A percentile compares a stretch with the other conserved stretches of the same genome.
These are phyloP conservation scores for Dendrobium catenatum DNA, from an alignment of 106 monocot genomes.

Conservation along the genomic window DNA sequence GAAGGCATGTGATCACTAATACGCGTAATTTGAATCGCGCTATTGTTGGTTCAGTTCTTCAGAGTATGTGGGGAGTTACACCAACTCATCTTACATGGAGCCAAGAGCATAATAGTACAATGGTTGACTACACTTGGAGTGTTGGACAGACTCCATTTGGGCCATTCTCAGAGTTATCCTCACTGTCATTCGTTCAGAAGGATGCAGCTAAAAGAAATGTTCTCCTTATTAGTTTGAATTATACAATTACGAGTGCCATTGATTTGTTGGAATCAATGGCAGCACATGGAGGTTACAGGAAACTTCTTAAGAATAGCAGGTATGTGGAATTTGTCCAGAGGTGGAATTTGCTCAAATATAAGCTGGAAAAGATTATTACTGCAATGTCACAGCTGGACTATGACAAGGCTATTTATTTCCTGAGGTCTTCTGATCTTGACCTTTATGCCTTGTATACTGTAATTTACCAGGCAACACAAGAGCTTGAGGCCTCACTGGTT, in stretches of 20 bases:
- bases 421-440: slow-evolving; percentile 87
- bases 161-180: slow-evolving; percentile 63
- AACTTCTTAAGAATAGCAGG: slow-evolving; percentile 51
- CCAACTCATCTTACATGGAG: slow-evolving; percentile 89
- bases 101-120: slow-evolving; percentile 57
- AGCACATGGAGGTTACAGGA: slow-evolving; percentile 68
- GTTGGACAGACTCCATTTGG: slow-evolving; percentile 96
- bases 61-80: slow-evolving; percentile 87
- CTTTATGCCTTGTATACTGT: slow-evolving; percentile 71
- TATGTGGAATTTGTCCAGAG: slow-evolving; percentile 79
- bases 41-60: slow-evolving; percentile 77
- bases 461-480: slow-evolving; percentile 76
- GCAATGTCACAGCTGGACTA: slow-evolving; percentile 84
- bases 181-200: slow-evolving; percentile 86
- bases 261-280: slow-evolving; percentile 68
- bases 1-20: slow-evolving; percentile 77
- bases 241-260: slow-evolving; percentile 56
- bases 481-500: slow-evolving; percentile 77
- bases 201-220: slow-evolving; percentile 84
- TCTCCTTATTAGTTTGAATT: slow-evolving; percentile 71
- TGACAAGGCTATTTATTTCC: slow-evolving; percentile 65
- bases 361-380: slow-evolving; percentile 74
- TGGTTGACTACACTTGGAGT: slow-evolving; percentile 93
- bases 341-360: slow-evolving; percentile 81
- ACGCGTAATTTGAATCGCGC: slow-evolving; percentile 73